Evolutionary conservation across 2,329 filamentous ascomycete genomes (phyloP).

Genomic region (Phialemoniopsis sp.): DNA sequence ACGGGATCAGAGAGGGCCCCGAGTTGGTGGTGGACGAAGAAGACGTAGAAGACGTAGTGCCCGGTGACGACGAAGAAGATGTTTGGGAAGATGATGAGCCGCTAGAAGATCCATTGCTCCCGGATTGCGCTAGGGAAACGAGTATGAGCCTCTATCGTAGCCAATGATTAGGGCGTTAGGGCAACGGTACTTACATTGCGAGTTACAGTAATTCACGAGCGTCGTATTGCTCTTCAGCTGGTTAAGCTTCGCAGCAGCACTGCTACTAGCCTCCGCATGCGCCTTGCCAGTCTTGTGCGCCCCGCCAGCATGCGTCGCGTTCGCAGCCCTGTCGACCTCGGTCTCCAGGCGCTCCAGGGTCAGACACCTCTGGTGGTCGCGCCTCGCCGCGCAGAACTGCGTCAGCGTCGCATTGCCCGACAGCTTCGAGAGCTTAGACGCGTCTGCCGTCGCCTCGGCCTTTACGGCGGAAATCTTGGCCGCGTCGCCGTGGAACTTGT

Average conservation of each 20-base stretch:
- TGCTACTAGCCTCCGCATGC: constrained; percentile 23
- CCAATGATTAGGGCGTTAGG: too few relatives aligned
- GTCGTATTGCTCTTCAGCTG: constrained; percentile 26
- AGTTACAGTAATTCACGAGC: constrained; percentile 16
- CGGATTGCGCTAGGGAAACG: too few relatives aligned
- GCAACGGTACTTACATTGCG: constrained; percentile 4
- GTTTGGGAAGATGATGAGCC: too few relatives aligned
- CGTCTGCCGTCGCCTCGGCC: constrained; percentile 12
- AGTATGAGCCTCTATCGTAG: too few relatives aligned
- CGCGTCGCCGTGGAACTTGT: constrained; percentile 19
- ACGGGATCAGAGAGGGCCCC: too few relatives aligned
- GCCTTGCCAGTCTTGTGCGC: constrained; percentile 24
- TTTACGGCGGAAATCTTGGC: constrained; percentile 20
- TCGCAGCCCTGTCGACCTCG: constrained; percentile 15
- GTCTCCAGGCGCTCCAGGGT: constrained; percentile 11
- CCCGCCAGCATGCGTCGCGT: constrained; percentile 27
- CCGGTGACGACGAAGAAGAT: too few relatives aligned
- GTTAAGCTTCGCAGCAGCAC: constrained; percentile 19
- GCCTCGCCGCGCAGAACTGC: constrained; percentile 12
- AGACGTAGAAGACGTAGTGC: too few relatives aligned
- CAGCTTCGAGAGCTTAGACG: constrained; percentile 15
- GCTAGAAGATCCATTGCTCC: too few relatives aligned
- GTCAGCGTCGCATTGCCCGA: constrained; percentile 17
- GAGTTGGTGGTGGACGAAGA: too few relatives aligned
- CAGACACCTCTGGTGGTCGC: constrained; percentile 11